Evolutionary conservation across 352 stramenopile species (phyloP), one percentile per base, ranked within the genome.

Genomic region (Globisporangium perplexum): DNA sequence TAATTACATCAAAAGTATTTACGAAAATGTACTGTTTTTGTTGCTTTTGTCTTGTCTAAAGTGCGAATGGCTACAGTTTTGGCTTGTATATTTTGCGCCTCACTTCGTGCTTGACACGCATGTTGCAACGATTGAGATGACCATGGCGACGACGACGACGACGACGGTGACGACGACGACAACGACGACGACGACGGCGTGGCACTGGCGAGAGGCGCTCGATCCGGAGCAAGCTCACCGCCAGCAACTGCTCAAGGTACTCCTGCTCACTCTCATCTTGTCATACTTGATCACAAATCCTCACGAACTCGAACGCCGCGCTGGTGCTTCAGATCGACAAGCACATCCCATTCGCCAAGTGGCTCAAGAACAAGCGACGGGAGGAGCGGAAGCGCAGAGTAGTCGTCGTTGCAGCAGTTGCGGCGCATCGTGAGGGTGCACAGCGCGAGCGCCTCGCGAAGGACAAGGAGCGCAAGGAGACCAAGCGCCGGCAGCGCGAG

Each of bases 121-220:
- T 11, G 15, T 11, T 8, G 15, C 31, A 11, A 14, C 31, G 30
- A 33, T 11, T 8, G 15, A 8, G 7, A 10, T 47, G 18, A 52
- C 42, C 10, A 62, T 23, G 20, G 55, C 50, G 36, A 20, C 46
- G 49, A 38, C 38, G 30, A 26, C 46, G 30, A 11, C n/a, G n/a
- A n/a, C n/a, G n/a, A n/a, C n/a, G n/a, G n/a, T n/a, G n/a, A n/a
- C n/a, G n/a, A n/a, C n/a, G n/a, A n/a, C n/a, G n/a, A n/a, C n/a
- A n/a, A n/a, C n/a, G n/a, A n/a, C n/a, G n/a, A n/a, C n/a, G n/a
- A n/a, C n/a, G n/a, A n/a, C n/a, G n/a, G n/a, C 46, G 28, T 90
- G 79, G 77, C 79, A 90, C 62, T 90, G 79, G 79, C 77, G 83
- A 45, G 69, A 90, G 62, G 74, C 43, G 14, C 43, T 57, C 28